Base-by-base conservation (phyloP, 2,329 filamentous ascomycete species). In the Sclerotinia nivalis region DNA sequence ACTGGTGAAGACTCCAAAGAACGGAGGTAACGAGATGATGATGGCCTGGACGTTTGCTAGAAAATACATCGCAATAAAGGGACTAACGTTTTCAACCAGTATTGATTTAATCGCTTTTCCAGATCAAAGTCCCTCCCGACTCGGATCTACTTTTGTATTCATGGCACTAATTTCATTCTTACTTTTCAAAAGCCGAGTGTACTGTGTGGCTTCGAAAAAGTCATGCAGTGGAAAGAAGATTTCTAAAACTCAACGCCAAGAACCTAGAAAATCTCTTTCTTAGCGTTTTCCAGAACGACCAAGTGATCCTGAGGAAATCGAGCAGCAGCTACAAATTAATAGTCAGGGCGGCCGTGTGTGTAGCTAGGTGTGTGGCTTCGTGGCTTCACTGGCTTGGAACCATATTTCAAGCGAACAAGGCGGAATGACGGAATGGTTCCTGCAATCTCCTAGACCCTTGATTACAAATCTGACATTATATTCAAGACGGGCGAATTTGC, bases 251-350 rank as follows among this genome's bases (percentile, higher is more conserved):
- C 43, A n/a, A 10, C 25, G 40, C 40, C 59, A 61, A 61, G 25
- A 10, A 18, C 31, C 43, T 6, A 47, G 20, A 45, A 31, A 18
- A 25, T 9, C 47, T 37, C 8, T n/a, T 45, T 64, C 60, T 64
- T 64, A 18, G 45, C 50, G 22, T 64, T 25, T 50, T 64, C 60
- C 49, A 50, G 45, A 64, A 64, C 45, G 22, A 50, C 18, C n/a
- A 20, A 50, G 20, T 25, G 7, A 50, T 50, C 13, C 12, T 50
- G 37, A 22, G 45, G 12, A 37, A 45, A 10, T 50, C 22, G 60
- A 62, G 49, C 22, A 45, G 60, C 22, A 37, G 31, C 60, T 50
- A 62, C 49, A 22, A 8, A 37, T 50, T 61, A 28, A 31, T 37
- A 62, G 45, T 37, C 60, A 50, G 22, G 45, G 45, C 4, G 8